A percentile compares a stretch with the other conserved stretches of the same genome.
These are phyloP conservation scores for Picochlorum sp. DNA, from an alignment of 139 green algal genomes.

Conservation along the genomic window DNA sequence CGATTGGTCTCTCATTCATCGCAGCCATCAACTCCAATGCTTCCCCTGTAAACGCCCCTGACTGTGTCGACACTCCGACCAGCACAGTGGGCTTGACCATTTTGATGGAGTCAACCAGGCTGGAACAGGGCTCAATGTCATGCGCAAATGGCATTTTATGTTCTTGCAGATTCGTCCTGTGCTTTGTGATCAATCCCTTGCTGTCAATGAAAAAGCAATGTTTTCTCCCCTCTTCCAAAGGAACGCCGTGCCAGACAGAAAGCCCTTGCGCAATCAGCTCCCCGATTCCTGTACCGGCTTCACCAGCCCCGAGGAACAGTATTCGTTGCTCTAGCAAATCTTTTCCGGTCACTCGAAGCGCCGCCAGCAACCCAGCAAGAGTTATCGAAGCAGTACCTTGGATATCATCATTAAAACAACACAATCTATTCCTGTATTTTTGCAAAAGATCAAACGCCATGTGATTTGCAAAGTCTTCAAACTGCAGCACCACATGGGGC, in stretches of 20 bases:
- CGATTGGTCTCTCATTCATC: constrained; percentile 59
- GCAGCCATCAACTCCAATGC: constrained; percentile 43
- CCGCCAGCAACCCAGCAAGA: constrained; percentile 60
- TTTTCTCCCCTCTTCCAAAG: constrained; percentile 27
- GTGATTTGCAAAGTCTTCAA: constrained; percentile 81
- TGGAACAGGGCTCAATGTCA: constrained; percentile 28
- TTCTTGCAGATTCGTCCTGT: constrained; percentile 38
- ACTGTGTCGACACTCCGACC: constrained; percentile 44
- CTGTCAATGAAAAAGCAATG: constrained; percentile 65
- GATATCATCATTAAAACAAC: constrained; percentile 85
- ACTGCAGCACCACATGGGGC: constrained; percentile 66
- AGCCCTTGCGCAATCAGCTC: constrained; percentile 48
- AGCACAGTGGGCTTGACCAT: constrained; percentile 37
- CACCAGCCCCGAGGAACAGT: constrained; percentile 64
- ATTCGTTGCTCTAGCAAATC: constrained; percentile 42
- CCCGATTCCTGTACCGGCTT: constrained; percentile 67
- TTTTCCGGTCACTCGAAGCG: constrained; percentile 36
- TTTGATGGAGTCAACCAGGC: constrained; percentile 34
- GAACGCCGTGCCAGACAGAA: constrained; percentile 28
- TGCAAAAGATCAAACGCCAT: constrained; percentile 74
- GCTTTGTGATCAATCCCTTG: constrained; percentile 57
- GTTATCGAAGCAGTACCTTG: constrained; percentile 74
- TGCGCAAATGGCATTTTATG: constrained; percentile 83
- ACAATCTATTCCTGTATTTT: constrained; percentile 26
- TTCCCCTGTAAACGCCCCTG: constrained; percentile 44